Percentiles rank a stretch among this genome's conserved stretches.
Conservation (phyloP, 345 rosid genomes). For the Salix viminalis region DNA sequence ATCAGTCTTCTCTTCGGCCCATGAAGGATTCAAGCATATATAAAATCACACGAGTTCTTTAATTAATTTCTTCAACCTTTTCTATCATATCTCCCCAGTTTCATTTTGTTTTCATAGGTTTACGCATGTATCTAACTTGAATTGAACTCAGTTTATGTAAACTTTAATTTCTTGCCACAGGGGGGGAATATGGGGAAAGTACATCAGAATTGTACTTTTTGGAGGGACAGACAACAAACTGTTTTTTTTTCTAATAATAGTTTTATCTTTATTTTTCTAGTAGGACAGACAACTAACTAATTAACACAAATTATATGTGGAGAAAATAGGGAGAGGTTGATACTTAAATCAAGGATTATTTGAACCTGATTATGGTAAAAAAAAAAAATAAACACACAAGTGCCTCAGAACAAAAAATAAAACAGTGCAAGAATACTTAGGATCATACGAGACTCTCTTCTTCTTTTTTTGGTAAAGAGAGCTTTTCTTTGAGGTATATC, state of each 20-base stretch:
- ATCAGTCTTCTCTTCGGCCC: neutral
- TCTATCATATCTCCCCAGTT: neutral
- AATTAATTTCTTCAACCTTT: neutral
- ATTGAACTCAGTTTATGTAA: neutral
- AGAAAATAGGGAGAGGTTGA: neutral
- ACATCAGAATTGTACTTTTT: neutral
- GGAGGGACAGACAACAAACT: constrained; percentile 1
- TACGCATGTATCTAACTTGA: neutral
- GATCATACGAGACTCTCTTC: neutral
- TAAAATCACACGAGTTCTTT: neutral
- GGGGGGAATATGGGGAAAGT: neutral
- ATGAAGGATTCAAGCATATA: neutral
- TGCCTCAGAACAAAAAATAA: neutral
- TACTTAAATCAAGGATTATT: constrained; percentile 9
- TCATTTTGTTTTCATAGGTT: neutral
- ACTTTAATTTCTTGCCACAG: neutral
- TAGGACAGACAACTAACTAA: neutral
- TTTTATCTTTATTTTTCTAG: too few species aligned
- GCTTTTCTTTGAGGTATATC: neutral
- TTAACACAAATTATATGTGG: neutral
- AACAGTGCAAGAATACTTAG: neutral
- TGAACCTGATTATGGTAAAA: neutral
- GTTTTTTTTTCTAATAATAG: too few species aligned
- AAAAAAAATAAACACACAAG: neutral
- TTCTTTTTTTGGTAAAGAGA: too few species aligned